Percentiles rank a stretch among this genome's conserved stretches.
Conservation (phyloP, 257 asterid genomes). For the Thymus quinquecostatus region DNA sequence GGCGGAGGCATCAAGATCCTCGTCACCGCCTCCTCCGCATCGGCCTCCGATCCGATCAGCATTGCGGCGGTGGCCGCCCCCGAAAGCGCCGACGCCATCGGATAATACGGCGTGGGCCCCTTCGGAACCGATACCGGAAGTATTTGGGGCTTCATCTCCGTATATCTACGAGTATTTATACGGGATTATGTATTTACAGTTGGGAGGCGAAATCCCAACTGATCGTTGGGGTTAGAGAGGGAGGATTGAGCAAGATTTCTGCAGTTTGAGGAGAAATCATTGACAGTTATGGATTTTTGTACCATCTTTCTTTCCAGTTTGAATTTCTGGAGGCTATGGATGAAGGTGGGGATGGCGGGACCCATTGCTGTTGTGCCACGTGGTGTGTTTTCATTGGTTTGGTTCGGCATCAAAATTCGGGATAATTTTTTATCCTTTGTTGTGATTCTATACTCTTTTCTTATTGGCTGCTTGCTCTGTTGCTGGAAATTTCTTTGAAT, state of each 20-base stretch:
- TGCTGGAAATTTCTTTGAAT: neutral
- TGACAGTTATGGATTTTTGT: neutral
- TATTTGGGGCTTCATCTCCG: slow-evolving; percentile 42
- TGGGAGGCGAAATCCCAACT: slow-evolving; percentile 7
- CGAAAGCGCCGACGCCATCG: slow-evolving; percentile 6
- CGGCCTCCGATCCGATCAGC: slow-evolving; percentile 62
- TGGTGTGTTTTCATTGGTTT: neutral
- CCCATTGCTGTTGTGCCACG: neutral
- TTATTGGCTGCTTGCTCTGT: neutral
- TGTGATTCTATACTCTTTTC: neutral
- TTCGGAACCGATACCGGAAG: slow-evolving; percentile 63
- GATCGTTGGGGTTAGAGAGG: neutral
- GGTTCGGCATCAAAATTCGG: neutral
- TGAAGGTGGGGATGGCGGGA: neutral
- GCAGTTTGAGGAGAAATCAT: neutral
- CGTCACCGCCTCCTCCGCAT: slow-evolving; percentile 33
- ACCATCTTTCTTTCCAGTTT: neutral
- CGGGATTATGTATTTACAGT: neutral
- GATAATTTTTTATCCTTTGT: neutral
- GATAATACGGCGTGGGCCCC: slow-evolving; percentile 40
- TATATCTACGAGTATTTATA: neutral
- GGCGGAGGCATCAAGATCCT: slow-evolving; percentile 53
- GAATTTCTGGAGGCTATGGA: neutral
- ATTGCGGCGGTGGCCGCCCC: slow-evolving; percentile 36
- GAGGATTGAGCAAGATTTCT: neutral